Evolutionary conservation across 345 rosid genomes (phyloP).

Genomic region (Raphanus raphanistrum): DNA sequence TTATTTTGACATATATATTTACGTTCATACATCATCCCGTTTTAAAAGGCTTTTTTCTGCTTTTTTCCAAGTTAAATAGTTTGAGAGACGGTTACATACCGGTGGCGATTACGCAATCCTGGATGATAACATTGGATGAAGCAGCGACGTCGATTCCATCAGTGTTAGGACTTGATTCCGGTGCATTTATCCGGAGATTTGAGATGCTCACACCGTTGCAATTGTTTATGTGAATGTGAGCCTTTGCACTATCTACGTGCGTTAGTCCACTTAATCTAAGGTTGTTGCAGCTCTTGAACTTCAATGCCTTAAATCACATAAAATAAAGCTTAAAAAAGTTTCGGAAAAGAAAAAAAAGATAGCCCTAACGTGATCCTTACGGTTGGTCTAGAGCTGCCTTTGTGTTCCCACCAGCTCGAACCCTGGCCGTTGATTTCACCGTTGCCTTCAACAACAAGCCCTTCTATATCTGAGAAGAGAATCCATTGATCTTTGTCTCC

Average conservation of each 20-base stretch:
- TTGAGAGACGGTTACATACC: constrained; percentile 29
- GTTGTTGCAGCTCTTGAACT: constrained; percentile 39
- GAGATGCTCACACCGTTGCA: constrained; percentile 40
- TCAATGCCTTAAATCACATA: constrained; percentile 35
- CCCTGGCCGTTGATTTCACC: constrained; percentile 50
- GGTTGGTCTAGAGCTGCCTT: constrained; percentile 37
- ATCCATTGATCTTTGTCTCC: constrained; percentile 39
- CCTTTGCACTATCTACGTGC: constrained; percentile 41
- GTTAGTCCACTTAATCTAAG: constrained; percentile 36
- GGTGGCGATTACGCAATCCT: constrained; percentile 35
- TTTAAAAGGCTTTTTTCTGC: not conserved
- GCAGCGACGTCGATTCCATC: constrained; percentile 40
- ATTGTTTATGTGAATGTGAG: constrained; percentile 37
- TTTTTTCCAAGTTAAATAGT: not conserved
- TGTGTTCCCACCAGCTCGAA: constrained; percentile 46
- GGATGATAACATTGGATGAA: constrained; percentile 39
- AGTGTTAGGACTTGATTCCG: constrained; percentile 45
- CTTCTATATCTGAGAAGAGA: constrained; percentile 27
- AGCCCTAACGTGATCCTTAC: constrained; percentile 19
- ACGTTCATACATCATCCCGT: constrained; percentile 20
- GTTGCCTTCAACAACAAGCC: constrained; percentile 35
- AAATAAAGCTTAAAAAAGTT: not conserved
- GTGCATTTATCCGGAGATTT: constrained; percentile 40
- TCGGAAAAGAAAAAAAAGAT: not conserved
- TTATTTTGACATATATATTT: constrained; percentile 12